Percentiles rank a stretch among this genome's conserved stretches.
Conservation (phyloP, 2,329 filamentous ascomycete species). For the Alternaria viburni region DNA sequence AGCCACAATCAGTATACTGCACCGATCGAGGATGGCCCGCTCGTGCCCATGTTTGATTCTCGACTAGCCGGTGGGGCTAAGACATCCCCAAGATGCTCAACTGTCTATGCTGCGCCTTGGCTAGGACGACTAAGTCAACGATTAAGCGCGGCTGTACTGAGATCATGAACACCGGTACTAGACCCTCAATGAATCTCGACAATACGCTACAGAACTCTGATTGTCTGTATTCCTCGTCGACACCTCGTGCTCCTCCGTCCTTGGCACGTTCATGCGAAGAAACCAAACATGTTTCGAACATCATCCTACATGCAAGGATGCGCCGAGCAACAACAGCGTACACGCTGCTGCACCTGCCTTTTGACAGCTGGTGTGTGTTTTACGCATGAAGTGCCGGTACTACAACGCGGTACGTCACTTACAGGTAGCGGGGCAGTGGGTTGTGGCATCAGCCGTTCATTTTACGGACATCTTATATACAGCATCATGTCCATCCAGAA, state of each 20-base stretch:
- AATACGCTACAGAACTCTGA: neutral
- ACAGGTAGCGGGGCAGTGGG: slow-evolving; percentile 21
- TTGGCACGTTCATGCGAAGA: slow-evolving; percentile 15
- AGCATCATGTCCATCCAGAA: neutral
- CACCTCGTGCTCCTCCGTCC: neutral
- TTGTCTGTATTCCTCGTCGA: neutral
- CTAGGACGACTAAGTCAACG: neutral
- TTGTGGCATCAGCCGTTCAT: slow-evolving; percentile 13
- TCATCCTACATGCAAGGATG: slow-evolving; percentile 14
- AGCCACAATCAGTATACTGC: neutral
- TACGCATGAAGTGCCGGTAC: slow-evolving; percentile 28
- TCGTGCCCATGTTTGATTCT: neutral
- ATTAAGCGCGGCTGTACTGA: too few species aligned
- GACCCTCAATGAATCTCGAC: fast-evolving
- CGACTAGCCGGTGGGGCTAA: too few species aligned
- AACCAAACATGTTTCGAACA: slow-evolving; percentile 41
- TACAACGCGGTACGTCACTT: slow-evolving; percentile 22
- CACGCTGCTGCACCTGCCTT: neutral
- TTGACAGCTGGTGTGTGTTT: neutral
- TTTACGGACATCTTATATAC: slow-evolving; percentile 6
- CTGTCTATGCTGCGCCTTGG: neutral
- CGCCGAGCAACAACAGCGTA: neutral
- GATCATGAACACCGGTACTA: too few species aligned
- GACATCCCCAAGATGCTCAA: neutral
- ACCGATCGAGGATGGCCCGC: neutral